Evolutionary conservation across 345 rosid genomes (phyloP), one percentile per base, ranked within the genome.

Genomic region (Salix purpurea): DNA sequence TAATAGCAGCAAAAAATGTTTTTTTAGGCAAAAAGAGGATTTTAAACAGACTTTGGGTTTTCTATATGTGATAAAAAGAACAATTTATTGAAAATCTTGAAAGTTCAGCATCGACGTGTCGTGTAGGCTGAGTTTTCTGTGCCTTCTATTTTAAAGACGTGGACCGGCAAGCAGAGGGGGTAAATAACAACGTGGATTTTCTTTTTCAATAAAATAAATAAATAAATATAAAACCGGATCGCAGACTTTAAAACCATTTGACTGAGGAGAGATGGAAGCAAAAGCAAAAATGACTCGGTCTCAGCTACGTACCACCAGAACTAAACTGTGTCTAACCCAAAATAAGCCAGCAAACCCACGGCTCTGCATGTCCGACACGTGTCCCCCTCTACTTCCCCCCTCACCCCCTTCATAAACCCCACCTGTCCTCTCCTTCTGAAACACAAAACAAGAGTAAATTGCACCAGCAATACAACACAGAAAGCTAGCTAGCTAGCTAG

Each of bases 301-400:
- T 46, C 12, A 21, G 7, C 24, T 14, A 46, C 34, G n/a, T 1
- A 24, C 26, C 26, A 24, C 61, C 62, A 19, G 21, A 76, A 39
- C 67, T 48, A 30, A 37, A 39, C 50, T 37, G 48, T 67, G 81
- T 72, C 73, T 21, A 39, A 30, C 76, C 14, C 48, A 56, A 24
- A 37, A 72, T 40, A 21, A 28, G 73, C 76, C 76, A 67, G 66
- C 72, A 26, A 72, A 66, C 28, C 46, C 62, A 13, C 10, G 67
- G 26, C 9, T 50, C 65, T 85, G 83, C 83, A 80, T 87, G 87
- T 9, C 34, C 12, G 67, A 18, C 91, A 80, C 75, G 74, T 76
- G 82, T 75, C 79, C 52, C 72, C 40, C 71, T 52, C 0, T 54
- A 34, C 15, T 21, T 34, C 15, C 68, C 71, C 54, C 72, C 30